Evolutionary conservation across 139 green algal genomes (phyloP), one percentile per base, ranked within the genome.

Genomic region (Desmodesmus armatus): DNA sequence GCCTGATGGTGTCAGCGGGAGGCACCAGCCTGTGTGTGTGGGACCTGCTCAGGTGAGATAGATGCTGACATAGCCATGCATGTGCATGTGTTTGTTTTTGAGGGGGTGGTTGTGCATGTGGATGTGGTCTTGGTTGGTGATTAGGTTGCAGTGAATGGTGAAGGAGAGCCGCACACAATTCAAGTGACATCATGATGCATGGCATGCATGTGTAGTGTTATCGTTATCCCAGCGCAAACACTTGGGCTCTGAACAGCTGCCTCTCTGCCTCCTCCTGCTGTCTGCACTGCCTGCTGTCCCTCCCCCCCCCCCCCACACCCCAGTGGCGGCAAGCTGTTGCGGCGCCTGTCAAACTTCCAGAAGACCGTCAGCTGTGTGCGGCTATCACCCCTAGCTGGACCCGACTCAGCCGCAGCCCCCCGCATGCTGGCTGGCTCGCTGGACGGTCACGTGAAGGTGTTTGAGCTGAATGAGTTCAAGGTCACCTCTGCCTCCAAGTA

Each of bases 381-480:
- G 5, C 69, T 97, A 40, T 89, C 88, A 5, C 82, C 92, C 0
- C 5, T 90, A 39, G 91, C 93, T 23, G 94, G 90, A 1, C 92
- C 90, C 0, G 88, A 91, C 51, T 89, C 73, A 13, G 58, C 85
- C 25, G 90, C 91, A 2, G 91, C 91, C 11, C 93, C 95, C 5
- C 92, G 97, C 39, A 86, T 99, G 84, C 88, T 99, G 23, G 91
- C 97, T 3, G 97, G 93, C 29, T 96, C 93, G 0, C 88, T 99
- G 49, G 97, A 99, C 78, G 95, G 96, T 0, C 95, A 98, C 71
- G 94, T 99, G 66, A 99, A 99, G 93, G 88, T 98, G 13, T 97
- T 97, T 80, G 96, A 99, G 74, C 85, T 96, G 72, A 94, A 98
- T 76, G 87, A 71, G 0, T 98, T 96, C 90, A 93, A 90, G 74